Evolutionary conservation across 2,329 filamentous ascomycete genomes (phyloP).

Genomic region (Westerdykella sp.): DNA sequence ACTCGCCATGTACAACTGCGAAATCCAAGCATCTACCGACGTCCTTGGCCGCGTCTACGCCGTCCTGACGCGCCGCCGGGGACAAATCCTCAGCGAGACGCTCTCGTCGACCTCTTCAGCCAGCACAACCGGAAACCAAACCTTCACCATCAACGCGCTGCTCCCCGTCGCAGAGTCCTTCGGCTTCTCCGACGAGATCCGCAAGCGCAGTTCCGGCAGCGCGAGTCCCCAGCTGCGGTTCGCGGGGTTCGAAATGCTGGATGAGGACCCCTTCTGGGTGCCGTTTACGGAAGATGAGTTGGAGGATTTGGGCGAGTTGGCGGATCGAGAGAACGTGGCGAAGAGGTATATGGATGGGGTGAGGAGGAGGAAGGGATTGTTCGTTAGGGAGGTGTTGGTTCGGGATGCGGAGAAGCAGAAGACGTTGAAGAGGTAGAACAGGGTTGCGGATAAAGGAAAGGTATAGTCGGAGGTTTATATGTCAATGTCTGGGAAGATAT

Average conservation of each 20-base stretch:
- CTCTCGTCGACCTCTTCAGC: constrained; percentile 95
- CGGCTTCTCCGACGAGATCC: constrained; percentile 92
- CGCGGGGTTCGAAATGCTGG: constrained; percentile 82
- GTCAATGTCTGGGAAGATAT: too few relatives aligned
- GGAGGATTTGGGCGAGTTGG: constrained; percentile 90
- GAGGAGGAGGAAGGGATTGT: constrained; percentile 75
- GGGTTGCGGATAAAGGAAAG: not conserved
- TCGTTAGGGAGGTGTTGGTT: constrained; percentile 65
- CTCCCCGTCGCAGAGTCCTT: constrained; percentile 93
- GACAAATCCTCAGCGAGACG: constrained; percentile 79
- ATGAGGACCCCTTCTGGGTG: constrained; percentile 97
- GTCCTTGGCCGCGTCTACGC: constrained; percentile 93
- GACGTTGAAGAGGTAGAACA: constrained; percentile 58
- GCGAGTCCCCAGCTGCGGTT: constrained; percentile 92
- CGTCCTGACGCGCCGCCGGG: constrained; percentile 90
- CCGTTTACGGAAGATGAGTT: constrained; percentile 94
- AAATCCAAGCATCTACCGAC: constrained; percentile 94
- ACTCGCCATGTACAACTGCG: constrained; percentile 95
- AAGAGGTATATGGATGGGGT: constrained; percentile 94
- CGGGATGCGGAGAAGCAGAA: constrained; percentile 91
- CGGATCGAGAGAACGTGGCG: constrained; percentile 90
- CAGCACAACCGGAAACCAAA: constrained; percentile 86
- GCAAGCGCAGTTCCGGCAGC: constrained; percentile 84
- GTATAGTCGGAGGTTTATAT: not conserved
- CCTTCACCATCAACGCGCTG: constrained; percentile 86